These are phyloP conservation scores for Cucurbita moschata DNA, from an alignment of 306 rosid species.

Conservation along the genomic window DNA sequence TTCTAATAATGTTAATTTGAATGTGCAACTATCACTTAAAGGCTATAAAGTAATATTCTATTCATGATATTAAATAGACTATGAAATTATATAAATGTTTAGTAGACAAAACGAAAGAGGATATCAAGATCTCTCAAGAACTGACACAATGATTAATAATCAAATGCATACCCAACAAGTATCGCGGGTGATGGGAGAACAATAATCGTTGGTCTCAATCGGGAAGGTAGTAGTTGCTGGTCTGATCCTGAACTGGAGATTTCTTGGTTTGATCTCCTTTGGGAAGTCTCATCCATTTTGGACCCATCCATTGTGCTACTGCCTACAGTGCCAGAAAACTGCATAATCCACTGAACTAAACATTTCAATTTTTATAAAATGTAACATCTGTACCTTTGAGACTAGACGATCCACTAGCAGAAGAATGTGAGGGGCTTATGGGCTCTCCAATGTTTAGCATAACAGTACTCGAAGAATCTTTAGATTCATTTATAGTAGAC, in stretches of 20 bases:
- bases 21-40: not conserved
- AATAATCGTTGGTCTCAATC: conserved; percentile 65
- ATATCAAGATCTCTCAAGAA: not conserved
- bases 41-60: not conserved
- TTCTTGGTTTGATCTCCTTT: conserved; percentile 74
- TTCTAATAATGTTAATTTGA: not conserved
- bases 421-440: conserved; percentile 79
- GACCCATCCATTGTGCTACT: conserved; percentile 45
- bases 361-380: not conserved
- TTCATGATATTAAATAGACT: not conserved
- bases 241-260: conserved; percentile 59
- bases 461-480: conserved; percentile 51
- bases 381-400: conserved; percentile 45
- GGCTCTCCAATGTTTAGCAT: conserved; percentile 40
- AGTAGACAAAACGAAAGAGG: not conserved
- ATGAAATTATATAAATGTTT: not conserved
- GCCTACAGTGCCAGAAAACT: conserved; percentile 22
- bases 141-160: not conserved
- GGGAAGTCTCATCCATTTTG: conserved; percentile 66
- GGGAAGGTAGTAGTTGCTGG: conserved; percentile 34
- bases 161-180: conserved; percentile 76
- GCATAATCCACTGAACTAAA: conserved; percentile 9
- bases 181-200: conserved; percentile 82
- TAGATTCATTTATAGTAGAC: conserved; percentile 61
- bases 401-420: conserved; percentile 65